These are phyloP conservation scores for Colletotrichum eremochloae DNA, from an alignment of 2,329 filamentous ascomycete species.

Conservation along the genomic window DNA sequence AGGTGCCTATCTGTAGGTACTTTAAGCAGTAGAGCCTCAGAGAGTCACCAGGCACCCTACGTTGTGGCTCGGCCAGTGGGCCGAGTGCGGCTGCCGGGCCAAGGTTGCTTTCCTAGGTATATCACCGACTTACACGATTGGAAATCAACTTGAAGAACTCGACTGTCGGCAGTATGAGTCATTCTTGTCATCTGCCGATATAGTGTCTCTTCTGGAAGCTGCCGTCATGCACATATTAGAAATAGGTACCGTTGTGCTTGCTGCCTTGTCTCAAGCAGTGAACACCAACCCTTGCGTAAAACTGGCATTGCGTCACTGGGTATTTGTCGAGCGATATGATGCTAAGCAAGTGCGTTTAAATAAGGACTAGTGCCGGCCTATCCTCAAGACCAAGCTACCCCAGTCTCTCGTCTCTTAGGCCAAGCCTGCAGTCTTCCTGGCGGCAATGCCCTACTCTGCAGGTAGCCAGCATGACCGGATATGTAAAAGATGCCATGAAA, in stretches of 20 bases:
- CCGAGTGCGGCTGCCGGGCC: background rate
- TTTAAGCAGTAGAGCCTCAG: background rate
- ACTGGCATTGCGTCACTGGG: background rate
- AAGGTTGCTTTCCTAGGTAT: background rate
- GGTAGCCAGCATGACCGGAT: conserved; percentile 5
- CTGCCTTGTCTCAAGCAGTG: background rate
- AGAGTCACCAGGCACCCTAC: background rate
- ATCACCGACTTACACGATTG: background rate
- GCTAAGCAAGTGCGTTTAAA: conserved; percentile 14
- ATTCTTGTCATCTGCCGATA: background rate
- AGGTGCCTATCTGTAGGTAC: too few species aligned
- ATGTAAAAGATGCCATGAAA: conserved; percentile 4
- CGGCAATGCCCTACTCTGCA: conserved; percentile 4
- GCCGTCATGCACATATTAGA: background rate
- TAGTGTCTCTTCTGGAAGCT: background rate
- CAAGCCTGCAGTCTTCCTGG: conserved; percentile 24
- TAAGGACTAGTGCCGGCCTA: conserved; percentile 26
- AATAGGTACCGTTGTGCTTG: background rate
- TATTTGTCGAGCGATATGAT: background rate
- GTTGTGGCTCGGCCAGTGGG: background rate
- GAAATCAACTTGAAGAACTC: background rate
- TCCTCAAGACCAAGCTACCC: conserved; percentile 25
- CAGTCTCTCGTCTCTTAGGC: conserved; percentile 6
- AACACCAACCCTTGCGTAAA: background rate
- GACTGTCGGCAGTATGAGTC: background rate